Percentiles rank a stretch among this genome's conserved stretches.
Evolutionary conservation across 768 basidiomycete species (phyloP).

Genomic region (Gautieria morchelliformis): DNA sequence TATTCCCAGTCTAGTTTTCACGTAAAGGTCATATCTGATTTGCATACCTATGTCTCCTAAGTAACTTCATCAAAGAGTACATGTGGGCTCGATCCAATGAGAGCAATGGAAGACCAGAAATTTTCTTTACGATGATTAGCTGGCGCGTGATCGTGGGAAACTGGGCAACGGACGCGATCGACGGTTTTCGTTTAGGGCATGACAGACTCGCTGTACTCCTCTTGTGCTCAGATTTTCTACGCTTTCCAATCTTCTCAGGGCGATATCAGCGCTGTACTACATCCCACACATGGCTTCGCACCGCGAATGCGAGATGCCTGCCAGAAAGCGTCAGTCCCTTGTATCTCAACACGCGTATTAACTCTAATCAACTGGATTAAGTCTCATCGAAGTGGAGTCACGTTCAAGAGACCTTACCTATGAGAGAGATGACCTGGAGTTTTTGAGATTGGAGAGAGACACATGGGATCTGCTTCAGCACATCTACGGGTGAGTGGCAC

Average conservation of each 20-base stretch:
- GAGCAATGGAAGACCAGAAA: too few relatives aligned
- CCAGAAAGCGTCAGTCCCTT: slow-evolving; percentile 45
- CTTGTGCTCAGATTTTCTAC: slow-evolving; percentile 65
- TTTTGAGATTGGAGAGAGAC: slow-evolving; percentile 62
- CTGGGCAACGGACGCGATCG: too few relatives aligned
- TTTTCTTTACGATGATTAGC: too few relatives aligned
- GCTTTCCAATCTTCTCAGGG: slow-evolving; percentile 34
- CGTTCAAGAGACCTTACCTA: not conserved
- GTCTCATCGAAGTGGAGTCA: slow-evolving; percentile 1
- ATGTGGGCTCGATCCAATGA: too few relatives aligned
- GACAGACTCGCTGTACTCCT: slow-evolving; percentile 47
- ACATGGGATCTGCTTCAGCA: slow-evolving; percentile 79
- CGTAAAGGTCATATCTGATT: too few relatives aligned
- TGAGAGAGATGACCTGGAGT: slow-evolving; percentile 42
- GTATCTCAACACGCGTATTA: slow-evolving; percentile 18
- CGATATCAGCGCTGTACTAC: slow-evolving; percentile 51
- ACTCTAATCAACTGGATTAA: not conserved
- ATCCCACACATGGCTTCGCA: slow-evolving; percentile 62
- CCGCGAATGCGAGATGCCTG: slow-evolving; percentile 47
- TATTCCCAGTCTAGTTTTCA: too few relatives aligned
- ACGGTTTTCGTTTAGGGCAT: slow-evolving; percentile 19
- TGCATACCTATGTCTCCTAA: too few relatives aligned
- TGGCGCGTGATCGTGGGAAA: too few relatives aligned
- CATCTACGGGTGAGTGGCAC: slow-evolving; percentile 52
- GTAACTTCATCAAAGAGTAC: too few relatives aligned